These are phyloP conservation scores for Penicillium vulpinum DNA, from an alignment of 2,329 filamentous ascomycete species.

Conservation along the genomic window DNA sequence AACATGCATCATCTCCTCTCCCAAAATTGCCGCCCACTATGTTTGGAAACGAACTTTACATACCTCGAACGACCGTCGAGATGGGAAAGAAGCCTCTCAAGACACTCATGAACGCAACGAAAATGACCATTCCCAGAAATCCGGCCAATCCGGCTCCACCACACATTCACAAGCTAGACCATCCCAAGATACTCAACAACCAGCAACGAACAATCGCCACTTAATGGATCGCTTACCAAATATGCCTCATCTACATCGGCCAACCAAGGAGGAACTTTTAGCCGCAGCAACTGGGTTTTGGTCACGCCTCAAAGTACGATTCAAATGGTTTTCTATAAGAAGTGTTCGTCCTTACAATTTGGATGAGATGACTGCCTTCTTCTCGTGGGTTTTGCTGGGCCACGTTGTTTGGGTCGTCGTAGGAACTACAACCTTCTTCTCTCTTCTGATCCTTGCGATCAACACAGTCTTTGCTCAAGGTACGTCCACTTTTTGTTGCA, in stretches of 20 bases:
- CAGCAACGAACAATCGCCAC: conserved; percentile 34
- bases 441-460: conserved; percentile 81
- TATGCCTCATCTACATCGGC: conserved; percentile 74
- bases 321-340: conserved; percentile 97
- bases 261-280: conserved; percentile 89
- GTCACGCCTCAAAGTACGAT: conserved; percentile 82
- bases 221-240: conserved; percentile 65
- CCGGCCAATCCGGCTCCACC: conserved; percentile 7
- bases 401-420: conserved; percentile 95
- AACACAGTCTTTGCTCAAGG: conserved; percentile 96
- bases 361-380: conserved; percentile 93
- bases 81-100: conserved; percentile 17
- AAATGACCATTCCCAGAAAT: conserved; percentile 7
- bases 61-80: conserved; percentile 26
- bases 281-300: conserved; percentile 91
- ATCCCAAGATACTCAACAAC: conserved; percentile 25
- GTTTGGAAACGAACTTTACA: conserved; percentile 36
- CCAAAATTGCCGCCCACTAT: conserved; percentile 34
- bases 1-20: conserved; percentile 32
- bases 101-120: conserved; percentile 17
- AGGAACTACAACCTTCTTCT: conserved; percentile 96
- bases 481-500: conserved; percentile 42
- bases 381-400: conserved; percentile 91
- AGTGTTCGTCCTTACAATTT: conserved; percentile 92
- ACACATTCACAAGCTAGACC: conserved; percentile 19